Evolutionary conservation across 345 rosid species (phyloP), one percentile per base, ranked within the genome.

Genomic region (Linum tenue): DNA sequence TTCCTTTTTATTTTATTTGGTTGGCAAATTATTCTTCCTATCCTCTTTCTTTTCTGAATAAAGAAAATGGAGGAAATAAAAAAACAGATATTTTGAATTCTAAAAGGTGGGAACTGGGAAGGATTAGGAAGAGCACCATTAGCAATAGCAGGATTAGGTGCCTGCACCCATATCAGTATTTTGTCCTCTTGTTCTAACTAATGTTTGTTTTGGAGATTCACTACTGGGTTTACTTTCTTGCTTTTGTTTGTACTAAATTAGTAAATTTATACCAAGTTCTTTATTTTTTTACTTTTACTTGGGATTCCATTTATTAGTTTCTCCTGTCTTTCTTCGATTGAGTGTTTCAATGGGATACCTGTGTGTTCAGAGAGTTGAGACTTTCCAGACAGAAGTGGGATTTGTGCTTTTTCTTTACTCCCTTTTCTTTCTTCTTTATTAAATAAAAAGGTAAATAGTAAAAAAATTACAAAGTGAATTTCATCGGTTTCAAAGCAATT

Each of bases 121-220:
- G 31, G n/a, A n/a, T n/a, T n/a, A n/a, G n/a, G 31, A 22, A 22
- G 31, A 22, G 31, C 31, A 22, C 31, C 31, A 22, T 22, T 22
- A 22, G 31, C 31, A 22, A 22, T 73, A 69, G 77, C 75, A 73
- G 70, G 73, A 67, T 61, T 77, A 60, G 87, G 79, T 75, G 74
- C 9, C 14, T 48, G 53, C 53, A 12, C 81, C 73, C 73, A 67
- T 67, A 64, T 80, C 87, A 71, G 74, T 53, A 37, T 37, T 68
- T 76, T 81, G 83, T 79, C 82, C 63, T 75, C 67, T 75, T 65
- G 67, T 66, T 60, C 73, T 72, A 62, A 71, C 77, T 15, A 65
- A 65, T 75, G 59, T 12, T 68, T 10, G 11, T 22, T 42, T 64
- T 72, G 67, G 53, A 16, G 35, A 62, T 56, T 48, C 71, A 71